A percentile compares a stretch with the other conserved stretches of the same genome.
Conservation (phyloP, 164 flowering plant genomes). For the Annona squamosa region DNA sequence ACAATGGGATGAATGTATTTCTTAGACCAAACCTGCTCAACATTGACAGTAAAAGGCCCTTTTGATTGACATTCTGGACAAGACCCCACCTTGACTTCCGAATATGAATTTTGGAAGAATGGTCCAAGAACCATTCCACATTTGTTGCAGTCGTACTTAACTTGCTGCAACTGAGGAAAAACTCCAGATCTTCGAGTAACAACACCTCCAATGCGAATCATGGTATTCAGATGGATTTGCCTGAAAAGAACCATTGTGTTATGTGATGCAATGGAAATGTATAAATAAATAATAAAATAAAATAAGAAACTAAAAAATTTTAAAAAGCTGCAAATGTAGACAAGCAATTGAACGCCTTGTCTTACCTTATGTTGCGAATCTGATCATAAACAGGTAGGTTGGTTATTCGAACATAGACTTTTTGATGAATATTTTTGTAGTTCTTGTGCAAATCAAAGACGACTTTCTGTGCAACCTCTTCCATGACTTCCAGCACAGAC, state of each 20-base stretch:
- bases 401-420: constrained; percentile 75
- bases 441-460: constrained; percentile 79
- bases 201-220: constrained; percentile 98
- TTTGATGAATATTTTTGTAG: constrained; percentile 82
- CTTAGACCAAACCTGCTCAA: constrained; percentile 65
- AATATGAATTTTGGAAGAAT: constrained; percentile 93
- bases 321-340: not conserved
- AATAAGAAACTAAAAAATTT: constrained; percentile 1
- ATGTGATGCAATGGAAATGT: not conserved
- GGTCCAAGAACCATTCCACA: constrained; percentile 70
- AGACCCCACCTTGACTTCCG: constrained; percentile 96
- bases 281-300: not conserved
- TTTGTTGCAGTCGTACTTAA: constrained; percentile 88
- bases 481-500: constrained; percentile 95
- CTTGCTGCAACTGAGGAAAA: constrained; percentile 94
- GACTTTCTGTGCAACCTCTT: constrained; percentile 81
- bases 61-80: constrained; percentile 99
- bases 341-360: not conserved
- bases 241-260: constrained; percentile 26
- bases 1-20: no score
- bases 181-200: constrained; percentile 95
- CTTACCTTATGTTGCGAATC: constrained; percentile 89
- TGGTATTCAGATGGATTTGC: constrained; percentile 94
- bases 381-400: constrained; percentile 93
- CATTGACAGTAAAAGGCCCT: constrained; percentile 94